Base-by-base conservation (phyloP, 441 rosid species). In the Manihot esculenta region DNA sequence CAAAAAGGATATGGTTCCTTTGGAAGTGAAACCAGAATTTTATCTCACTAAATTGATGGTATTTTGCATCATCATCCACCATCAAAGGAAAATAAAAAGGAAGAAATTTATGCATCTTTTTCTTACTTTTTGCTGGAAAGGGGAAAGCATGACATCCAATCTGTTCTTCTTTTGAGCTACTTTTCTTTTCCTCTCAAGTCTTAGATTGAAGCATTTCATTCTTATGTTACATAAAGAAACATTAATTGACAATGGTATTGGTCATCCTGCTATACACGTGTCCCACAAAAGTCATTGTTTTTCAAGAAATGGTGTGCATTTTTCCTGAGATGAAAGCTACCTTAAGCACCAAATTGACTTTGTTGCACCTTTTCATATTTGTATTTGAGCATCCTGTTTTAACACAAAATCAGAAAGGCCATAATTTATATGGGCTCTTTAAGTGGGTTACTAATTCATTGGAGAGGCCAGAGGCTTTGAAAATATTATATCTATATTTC, bases 141-240 rank as follows among this genome's bases (percentile, higher is more conserved):
- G 50, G 68, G 35, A 61, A 70, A 38, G 47, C 69, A 44, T 69
- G 45, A 64, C 72, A 45, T 63, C 60, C 63, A 50, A 4, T 33
- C 45, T 56, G 2, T 53, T 57, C 55, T 64, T 71, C 27, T 74
- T 35, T 33, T 7, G 11, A 14, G 9, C 33, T 14, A 68, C 38
- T 33, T 33, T 33, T 33, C 50, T n/a, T 53, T 62, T 70, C 30
- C 30, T 42, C 30, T 33, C 6, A 33, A 33, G 44, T 47, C 45
- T 73, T 76, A n/a, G n/a, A 71, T 71, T 54, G 51, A 65, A 69
- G 76, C 74, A 76, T 72, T 70, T 35, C 23, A 30, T 47, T 49
- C 41, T 13, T 13, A 60, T 55, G 53, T 49, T 58, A 3, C 49
- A 18, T 57, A 57, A 58, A 45, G 26, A n/a, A 15, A 8, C 10